Evolutionary conservation across 116 monocot species (phyloP).

Genomic region (Trichopus zeylanicus): DNA sequence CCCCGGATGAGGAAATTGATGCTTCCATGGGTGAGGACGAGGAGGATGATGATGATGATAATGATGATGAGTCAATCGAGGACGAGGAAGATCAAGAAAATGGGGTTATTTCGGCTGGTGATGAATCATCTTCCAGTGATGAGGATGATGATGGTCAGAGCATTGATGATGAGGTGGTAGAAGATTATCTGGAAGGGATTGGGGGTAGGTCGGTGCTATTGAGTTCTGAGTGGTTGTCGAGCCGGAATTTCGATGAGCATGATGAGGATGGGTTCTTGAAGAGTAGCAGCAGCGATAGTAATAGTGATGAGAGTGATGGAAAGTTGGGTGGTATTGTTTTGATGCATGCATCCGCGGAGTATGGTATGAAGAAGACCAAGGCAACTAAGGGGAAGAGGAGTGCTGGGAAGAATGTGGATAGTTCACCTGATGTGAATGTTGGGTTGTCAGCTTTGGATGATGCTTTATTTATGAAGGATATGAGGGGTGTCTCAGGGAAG

Average conservation of each 20-base stretch:
- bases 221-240: constrained; percentile 22
- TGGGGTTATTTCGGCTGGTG: constrained; percentile 4
- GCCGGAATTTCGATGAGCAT: constrained; percentile 17
- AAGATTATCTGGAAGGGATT: constrained; percentile 78
- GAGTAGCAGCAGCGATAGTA: constrained; percentile 17
- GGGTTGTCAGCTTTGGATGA: constrained; percentile 31
- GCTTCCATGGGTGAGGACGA: constrained; percentile 12
- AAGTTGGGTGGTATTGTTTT: constrained; percentile 42
- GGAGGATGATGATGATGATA: constrained; percentile 4
- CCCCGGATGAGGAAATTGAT: constrained; percentile 45
- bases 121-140: constrained; percentile 3
- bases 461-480: constrained; percentile 50
- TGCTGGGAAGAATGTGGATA: background rate
- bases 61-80: constrained; percentile 5
- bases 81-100: constrained; percentile 15
- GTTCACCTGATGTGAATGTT: constrained; percentile 14
- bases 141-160: constrained; percentile 28
- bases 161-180: constrained; percentile 59
- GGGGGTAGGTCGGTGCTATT: constrained; percentile 57
- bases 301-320: constrained; percentile 10
- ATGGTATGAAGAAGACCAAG: constrained; percentile 58
- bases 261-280: constrained; percentile 19
- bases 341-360: constrained; percentile 62
- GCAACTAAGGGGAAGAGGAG: constrained; percentile 23
- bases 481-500: constrained; percentile 20